A percentile compares a stretch with the other conserved stretches of the same genome.
phyloP scores from a whole-genome alignment of 2,329 filamentous ascomycete species.

The Tolypocladium tundrense region DNA sequence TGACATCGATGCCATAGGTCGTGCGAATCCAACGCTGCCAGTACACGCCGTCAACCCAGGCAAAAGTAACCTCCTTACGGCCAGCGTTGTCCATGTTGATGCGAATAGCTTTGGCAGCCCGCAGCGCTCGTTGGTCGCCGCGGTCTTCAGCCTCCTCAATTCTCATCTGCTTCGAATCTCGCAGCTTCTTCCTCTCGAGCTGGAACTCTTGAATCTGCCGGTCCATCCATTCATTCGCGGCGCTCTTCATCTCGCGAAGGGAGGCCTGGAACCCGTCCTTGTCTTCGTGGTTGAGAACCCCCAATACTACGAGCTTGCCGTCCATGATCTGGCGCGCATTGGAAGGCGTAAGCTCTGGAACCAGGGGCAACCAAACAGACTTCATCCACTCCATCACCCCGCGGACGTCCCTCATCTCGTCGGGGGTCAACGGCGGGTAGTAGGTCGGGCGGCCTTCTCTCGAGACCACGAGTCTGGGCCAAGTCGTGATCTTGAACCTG shows the following conservation, averaged over 20 bases:
- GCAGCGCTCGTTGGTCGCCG: slow-evolving; percentile 76
- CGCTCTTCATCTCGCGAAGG: slow-evolving; percentile 87
- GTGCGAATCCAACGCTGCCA: slow-evolving; percentile 95
- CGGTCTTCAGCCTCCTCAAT: slow-evolving; percentile 96
- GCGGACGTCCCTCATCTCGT: slow-evolving; percentile 82
- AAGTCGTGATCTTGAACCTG: slow-evolving; percentile 91
- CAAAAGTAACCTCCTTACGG: slow-evolving; percentile 84
- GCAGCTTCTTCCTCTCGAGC: slow-evolving; percentile 82
- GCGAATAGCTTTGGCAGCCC: slow-evolving; percentile 79
- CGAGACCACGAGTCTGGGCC: slow-evolving; percentile 85
- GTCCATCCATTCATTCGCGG: slow-evolving; percentile 96
- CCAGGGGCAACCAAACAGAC: slow-evolving; percentile 89
- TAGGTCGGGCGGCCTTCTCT: slow-evolving; percentile 84
- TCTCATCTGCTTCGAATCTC: slow-evolving; percentile 87
- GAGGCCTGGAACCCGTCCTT: slow-evolving; percentile 68
- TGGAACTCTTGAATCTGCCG: slow-evolving; percentile 88
- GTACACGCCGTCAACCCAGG: slow-evolving; percentile 94
- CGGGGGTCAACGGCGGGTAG: slow-evolving; percentile 76
- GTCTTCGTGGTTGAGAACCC: slow-evolving; percentile 71
- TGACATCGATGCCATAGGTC: slow-evolving; percentile 88
- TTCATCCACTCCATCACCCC: slow-evolving; percentile 85
- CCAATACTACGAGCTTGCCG: slow-evolving; percentile 87
- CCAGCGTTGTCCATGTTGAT: slow-evolving; percentile 85
- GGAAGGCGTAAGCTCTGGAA: slow-evolving; percentile 82
- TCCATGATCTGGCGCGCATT: slow-evolving; percentile 96